Percentiles rank a stretch among this genome's conserved stretches.
Conservation (phyloP, 2,329 filamentous ascomycete genomes). For the Colletotrichum tofieldiae region DNA sequence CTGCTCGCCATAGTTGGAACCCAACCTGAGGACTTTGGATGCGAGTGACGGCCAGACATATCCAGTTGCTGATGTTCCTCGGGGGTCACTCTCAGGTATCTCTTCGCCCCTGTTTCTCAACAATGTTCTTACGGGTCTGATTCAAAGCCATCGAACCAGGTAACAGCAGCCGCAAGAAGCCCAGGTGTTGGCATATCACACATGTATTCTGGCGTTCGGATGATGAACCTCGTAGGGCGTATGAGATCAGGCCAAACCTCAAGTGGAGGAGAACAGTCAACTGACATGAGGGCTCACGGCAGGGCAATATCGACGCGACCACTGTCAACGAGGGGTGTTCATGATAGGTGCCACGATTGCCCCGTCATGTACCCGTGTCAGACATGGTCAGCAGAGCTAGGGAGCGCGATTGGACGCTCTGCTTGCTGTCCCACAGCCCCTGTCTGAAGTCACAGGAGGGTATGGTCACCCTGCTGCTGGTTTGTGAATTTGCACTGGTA, state of each 20-base stretch:
- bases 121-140: not conserved
- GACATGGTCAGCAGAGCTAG: constrained; percentile 30
- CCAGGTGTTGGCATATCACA: not conserved
- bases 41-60: not conserved
- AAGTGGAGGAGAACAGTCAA: not conserved
- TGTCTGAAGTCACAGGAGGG: constrained; percentile 15
- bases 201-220: not conserved
- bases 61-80: not conserved
- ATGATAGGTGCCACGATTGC: constrained; percentile 39
- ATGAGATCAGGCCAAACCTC: not conserved
- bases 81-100: not conserved
- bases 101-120: not conserved
- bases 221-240: not conserved
- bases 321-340: constrained; percentile 4
- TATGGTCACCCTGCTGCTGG: constrained; percentile 1
- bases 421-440: constrained; percentile 31
- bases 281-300: constrained; percentile 1
- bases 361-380: constrained; percentile 30
- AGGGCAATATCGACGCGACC: not conserved
- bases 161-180: too few species aligned
- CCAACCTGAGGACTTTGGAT: too few species aligned
- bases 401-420: constrained; percentile 22
- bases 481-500: constrained; percentile 8
- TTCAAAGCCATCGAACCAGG: not conserved
- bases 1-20: not conserved